phyloP scores from a whole-genome alignment of 768 basidiomycete species.

The Tricholomella constricta region DNA sequence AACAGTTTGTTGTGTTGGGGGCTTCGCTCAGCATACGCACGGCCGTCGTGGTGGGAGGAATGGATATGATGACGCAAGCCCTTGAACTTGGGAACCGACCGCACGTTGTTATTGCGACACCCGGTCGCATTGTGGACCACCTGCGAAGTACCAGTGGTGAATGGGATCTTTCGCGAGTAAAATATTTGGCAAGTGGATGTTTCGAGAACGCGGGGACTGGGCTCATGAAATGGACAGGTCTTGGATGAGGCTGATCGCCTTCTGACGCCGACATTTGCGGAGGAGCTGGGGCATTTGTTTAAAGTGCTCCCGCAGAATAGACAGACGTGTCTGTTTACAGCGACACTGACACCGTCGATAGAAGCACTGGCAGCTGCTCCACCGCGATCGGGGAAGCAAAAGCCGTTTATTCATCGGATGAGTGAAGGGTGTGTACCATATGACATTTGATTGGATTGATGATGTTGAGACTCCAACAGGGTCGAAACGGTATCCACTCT shows the following conservation, averaged over 20 bases:
- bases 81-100: constrained; percentile 83
- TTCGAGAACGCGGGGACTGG: not conserved
- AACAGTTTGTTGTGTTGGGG: constrained; percentile 93
- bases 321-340: constrained; percentile 98
- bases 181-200: constrained; percentile 67
- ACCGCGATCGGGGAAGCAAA: constrained; percentile 80
- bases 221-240: constrained; percentile 50
- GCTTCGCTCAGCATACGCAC: constrained; percentile 79
- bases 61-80: constrained; percentile 97
- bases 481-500: constrained; percentile 88
- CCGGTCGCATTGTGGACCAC: constrained; percentile 92
- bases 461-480: constrained; percentile 40
- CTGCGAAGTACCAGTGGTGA: constrained; percentile 74
- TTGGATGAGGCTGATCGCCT: constrained; percentile 97
- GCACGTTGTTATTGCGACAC: constrained; percentile 94
- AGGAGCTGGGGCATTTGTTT: constrained; percentile 82
- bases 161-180: constrained; percentile 84
- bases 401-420: constrained; percentile 85
- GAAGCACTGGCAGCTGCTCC: constrained; percentile 71
- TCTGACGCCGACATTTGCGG: constrained; percentile 84
- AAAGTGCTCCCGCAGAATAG: constrained; percentile 74
- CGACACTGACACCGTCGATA: constrained; percentile 87
- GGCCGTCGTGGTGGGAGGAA: constrained; percentile 91
- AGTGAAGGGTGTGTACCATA: constrained; percentile 58
- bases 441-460: not conserved